phyloP scores from a whole-genome alignment of 805 yeast species.

The Pichia kluyveri region DNA sequence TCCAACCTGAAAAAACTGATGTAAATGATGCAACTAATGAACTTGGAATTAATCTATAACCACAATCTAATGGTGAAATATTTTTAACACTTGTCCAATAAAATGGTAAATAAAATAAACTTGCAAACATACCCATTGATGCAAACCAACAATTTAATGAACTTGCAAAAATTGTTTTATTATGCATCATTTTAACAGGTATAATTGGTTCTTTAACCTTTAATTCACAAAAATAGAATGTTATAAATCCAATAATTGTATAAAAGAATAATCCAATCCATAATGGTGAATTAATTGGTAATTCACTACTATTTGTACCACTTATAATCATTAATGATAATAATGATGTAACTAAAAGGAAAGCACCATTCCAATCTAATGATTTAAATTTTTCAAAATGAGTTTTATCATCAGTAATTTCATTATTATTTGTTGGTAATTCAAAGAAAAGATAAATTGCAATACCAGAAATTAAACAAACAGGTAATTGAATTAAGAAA shows the following conservation, averaged over 20 bases:
- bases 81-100: constrained; percentile 31
- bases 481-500: constrained; percentile 45
- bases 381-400: constrained; percentile 23
- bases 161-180: constrained; percentile 54
- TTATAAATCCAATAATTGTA: constrained; percentile 10
- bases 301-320: constrained; percentile 52
- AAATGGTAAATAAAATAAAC: constrained; percentile 63
- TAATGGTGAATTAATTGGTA: constrained; percentile 35
- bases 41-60: constrained; percentile 41
- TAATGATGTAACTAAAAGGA: constrained; percentile 47
- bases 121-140: constrained; percentile 59
- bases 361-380: constrained; percentile 52
- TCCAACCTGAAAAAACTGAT: constrained; percentile 55
- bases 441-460: constrained; percentile 30
- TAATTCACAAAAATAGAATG: constrained; percentile 12
- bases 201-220: constrained; percentile 47
- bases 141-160: constrained; percentile 62
- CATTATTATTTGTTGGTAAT: constrained; percentile 25
- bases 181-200: constrained; percentile 49
- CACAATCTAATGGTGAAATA: constrained; percentile 23
- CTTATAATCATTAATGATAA: constrained; percentile 54
- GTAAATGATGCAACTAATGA: constrained; percentile 63
- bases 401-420: constrained; percentile 11
- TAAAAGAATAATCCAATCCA: constrained; percentile 26
- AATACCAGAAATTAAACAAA: constrained; percentile 33